A percentile compares a stretch with the other conserved stretches of the same genome.
Evolutionary conservation across 2,329 filamentous ascomycete species (phyloP).

Genomic region (Phaeosphaeriaceae sp.): DNA sequence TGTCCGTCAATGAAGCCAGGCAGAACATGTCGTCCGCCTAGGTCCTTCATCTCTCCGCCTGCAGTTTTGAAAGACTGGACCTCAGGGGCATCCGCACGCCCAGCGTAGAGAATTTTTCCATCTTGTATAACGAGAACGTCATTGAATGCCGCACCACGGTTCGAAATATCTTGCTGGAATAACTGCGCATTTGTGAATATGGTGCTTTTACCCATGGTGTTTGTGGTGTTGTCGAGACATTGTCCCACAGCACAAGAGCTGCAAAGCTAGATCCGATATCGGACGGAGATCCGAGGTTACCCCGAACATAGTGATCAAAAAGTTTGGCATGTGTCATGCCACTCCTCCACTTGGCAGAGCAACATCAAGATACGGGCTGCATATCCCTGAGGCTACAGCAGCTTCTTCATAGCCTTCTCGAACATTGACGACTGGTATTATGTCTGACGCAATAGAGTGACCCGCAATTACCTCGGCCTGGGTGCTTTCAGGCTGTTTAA

Average conservation of each 20-base stretch:
- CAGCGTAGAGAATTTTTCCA: conserved; percentile 53
- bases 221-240: neutral
- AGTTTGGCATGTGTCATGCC: neutral
- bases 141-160: conserved; percentile 12
- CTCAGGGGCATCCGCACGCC: conserved; percentile 28
- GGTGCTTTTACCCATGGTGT: conserved; percentile 5
- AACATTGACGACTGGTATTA: neutral
- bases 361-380: neutral
- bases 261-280: conserved; percentile 9
- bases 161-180: conserved; percentile 19
- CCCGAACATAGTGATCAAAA: conserved; percentile 1
- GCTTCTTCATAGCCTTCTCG: neutral
- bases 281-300: conserved; percentile 18
- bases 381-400: neutral
- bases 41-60: conserved; percentile 36
- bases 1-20: conserved; percentile 66
- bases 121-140: conserved; percentile 50
- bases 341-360: neutral
- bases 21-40: conserved; percentile 52
- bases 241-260: neutral
- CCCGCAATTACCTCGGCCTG: neutral
- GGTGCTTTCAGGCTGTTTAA: neutral
- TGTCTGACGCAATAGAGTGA: neutral
- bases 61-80: conserved; percentile 35
- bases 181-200: conserved; percentile 40